Evolutionary conservation across 768 basidiomycete species (phyloP), one percentile per base, ranked within the genome.

Genomic region (Cyathus striatus): DNA sequence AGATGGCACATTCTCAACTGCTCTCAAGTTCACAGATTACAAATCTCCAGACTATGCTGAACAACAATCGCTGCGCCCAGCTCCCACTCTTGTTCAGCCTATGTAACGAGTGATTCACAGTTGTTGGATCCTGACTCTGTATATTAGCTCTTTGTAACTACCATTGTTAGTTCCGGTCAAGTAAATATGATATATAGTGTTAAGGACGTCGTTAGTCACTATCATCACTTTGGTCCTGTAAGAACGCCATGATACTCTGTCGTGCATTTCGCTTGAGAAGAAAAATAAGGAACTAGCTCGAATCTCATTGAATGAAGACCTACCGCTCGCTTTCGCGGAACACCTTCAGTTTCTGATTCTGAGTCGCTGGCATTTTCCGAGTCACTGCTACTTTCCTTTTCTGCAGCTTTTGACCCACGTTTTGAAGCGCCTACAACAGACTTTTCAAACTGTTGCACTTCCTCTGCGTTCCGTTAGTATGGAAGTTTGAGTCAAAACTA

Each of bases 221-320:
- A 26, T 83, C n/a, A n/a, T n/a, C 83, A 51, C 84, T 86, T 53
- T 88, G 83, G 51, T 85, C 82, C 27, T 64, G 70, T 46, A 90
- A 63, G 57, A 89, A 89, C 4, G 81, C 83, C 68, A 75, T 76
- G 40, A 90, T 86, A 45, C 78, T 84, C 44, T 68, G 66, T 16
- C 74, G 66, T 16, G 76, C 77, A 35, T 64, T 77, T 44, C 50
- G 56, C 72, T 73, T 42, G 18, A 10, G 21, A 27, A 34, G 34
- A 35, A 20, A 33, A 14, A 5, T 23, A 40, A 40, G 32, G 22
- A 32, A 32, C 3, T 21, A 21, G n/a, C 20, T 14, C 24, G 17
- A 39, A 7, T 30, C n/a, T 38, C 35, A 24, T 17, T 20, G 3
- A 10, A 4, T 7, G 12, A 44, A 40, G 37, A 53, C 64, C 34